phyloP scores from a whole-genome alignment of 139 green algal genomes.

The Volvox reticuliferus region DNA sequence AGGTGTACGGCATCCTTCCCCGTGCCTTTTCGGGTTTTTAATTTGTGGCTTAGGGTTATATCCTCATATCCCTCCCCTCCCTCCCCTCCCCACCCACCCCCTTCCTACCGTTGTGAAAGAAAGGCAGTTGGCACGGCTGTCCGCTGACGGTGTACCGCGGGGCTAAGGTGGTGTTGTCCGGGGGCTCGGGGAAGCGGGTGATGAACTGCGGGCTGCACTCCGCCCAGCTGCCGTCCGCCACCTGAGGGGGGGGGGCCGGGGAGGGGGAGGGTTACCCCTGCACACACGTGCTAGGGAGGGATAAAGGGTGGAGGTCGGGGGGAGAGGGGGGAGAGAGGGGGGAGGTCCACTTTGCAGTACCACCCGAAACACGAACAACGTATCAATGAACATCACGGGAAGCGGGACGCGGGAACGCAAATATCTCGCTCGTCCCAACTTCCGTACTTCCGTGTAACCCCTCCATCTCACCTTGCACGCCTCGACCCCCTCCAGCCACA shows the following conservation, averaged over 20 bases:
- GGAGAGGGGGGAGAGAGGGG: neutral
- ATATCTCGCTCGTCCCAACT: too few relatives aligned
- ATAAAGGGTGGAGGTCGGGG: too few relatives aligned
- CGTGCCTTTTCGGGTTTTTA: too few relatives aligned
- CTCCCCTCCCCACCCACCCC: neutral
- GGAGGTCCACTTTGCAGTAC: too few relatives aligned
- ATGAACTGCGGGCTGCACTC: conserved; percentile 34
- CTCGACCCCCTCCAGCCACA: conserved; percentile 53
- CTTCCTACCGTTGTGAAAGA: conserved; percentile 33
- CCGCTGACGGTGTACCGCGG: conserved; percentile 20
- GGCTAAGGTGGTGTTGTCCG: conserved; percentile 4
- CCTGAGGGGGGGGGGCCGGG: neutral
- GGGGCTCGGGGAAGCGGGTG: conserved; percentile 27
- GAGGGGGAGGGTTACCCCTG: too few relatives aligned
- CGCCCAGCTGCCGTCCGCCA: conserved; percentile 38
- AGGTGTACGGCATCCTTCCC: too few relatives aligned
- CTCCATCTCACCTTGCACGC: conserved; percentile 59
- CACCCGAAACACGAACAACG: too few relatives aligned
- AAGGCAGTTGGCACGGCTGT: conserved; percentile 31
- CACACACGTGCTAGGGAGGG: neutral
- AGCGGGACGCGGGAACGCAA: too few relatives aligned
- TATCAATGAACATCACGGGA: too few relatives aligned
- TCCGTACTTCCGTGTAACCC: too few relatives aligned
- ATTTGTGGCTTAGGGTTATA: too few relatives aligned
- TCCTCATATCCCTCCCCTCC: neutral